Conservation (phyloP, 129 eudicot genomes). For the Sambucus nigra region DNA sequence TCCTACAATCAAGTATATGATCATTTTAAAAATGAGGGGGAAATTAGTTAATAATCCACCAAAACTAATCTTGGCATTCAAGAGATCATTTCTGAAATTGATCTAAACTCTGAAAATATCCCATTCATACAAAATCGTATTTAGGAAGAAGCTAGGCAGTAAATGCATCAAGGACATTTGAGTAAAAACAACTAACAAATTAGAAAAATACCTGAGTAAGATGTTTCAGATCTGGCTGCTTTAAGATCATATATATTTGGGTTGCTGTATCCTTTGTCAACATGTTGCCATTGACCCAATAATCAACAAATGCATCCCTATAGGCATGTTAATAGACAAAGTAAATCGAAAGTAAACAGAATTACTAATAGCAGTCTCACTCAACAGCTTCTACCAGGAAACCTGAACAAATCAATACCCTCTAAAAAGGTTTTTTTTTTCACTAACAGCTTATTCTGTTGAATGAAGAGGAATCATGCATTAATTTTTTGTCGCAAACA, state of each 20-base stretch:
- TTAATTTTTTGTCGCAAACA: too few species aligned
- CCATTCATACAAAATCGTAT: neutral
- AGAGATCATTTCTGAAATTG: neutral
- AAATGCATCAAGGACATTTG: neutral
- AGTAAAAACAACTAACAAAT: neutral
- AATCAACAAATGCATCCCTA: slow-evolving; percentile 90
- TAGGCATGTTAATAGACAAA: slow-evolving; percentile 10
- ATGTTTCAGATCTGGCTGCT: slow-evolving; percentile 64
- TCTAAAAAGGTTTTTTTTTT: neutral
- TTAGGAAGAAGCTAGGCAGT: neutral
- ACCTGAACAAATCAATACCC: slow-evolving; percentile 1
- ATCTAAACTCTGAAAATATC: neutral
- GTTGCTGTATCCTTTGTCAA: slow-evolving; percentile 68
- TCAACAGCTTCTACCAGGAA: slow-evolving; percentile 1
- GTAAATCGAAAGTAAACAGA: neutral
- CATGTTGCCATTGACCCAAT: slow-evolving; percentile 79
- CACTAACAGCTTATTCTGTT: slow-evolving; percentile 4
- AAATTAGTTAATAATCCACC: neutral
- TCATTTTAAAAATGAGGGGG: neutral
- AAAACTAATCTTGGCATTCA: slow-evolving; percentile 5
- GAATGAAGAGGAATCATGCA: too few species aligned
- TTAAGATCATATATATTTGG: slow-evolving; percentile 64
- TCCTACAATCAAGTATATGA: slow-evolving; percentile 34
- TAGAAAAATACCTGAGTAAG: slow-evolving; percentile 50
- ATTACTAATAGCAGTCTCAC: neutral